Conservation (phyloP, 495 filamentous ascomycete genomes). For the Beverwykella pulmonaria region DNA sequence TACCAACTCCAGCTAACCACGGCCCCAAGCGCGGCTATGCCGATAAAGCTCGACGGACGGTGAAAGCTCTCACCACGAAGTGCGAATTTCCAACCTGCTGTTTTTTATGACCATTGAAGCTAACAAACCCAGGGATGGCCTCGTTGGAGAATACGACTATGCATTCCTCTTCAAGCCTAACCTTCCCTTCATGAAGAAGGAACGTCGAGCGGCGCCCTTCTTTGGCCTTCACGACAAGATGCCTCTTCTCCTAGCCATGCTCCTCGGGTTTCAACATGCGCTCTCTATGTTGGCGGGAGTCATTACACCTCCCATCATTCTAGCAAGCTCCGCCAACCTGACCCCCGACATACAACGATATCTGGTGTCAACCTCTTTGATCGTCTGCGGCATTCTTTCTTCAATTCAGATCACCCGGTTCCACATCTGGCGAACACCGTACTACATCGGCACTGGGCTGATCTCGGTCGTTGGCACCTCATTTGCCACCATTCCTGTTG, state of each 20-base stretch:
- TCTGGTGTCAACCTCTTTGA: slow-evolving; percentile 85
- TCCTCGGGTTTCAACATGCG: slow-evolving; percentile 73
- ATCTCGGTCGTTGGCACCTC: slow-evolving; percentile 90
- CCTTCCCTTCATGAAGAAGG: slow-evolving; percentile 77
- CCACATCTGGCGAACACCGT: slow-evolving; percentile 75
- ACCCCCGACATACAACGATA: slow-evolving; percentile 65
- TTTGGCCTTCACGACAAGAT: slow-evolving; percentile 85
- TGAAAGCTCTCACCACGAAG: slow-evolving; percentile 43
- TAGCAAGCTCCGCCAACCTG: slow-evolving; percentile 73
- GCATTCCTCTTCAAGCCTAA: slow-evolving; percentile 75
- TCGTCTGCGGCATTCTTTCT: slow-evolving; percentile 80
- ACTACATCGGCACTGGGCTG: slow-evolving; percentile 84
- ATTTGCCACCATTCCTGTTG: slow-evolving; percentile 85
- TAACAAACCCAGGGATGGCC: slow-evolving; percentile 59
- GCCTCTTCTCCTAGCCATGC: slow-evolving; percentile 74
- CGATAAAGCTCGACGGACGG: slow-evolving; percentile 33
- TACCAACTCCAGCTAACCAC: slow-evolving; percentile 40
- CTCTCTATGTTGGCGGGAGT: slow-evolving; percentile 66
- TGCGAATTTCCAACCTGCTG: slow-evolving; percentile 12
- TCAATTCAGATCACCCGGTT: slow-evolving; percentile 84
- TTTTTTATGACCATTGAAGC: slow-evolving; percentile 1
- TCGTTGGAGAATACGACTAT: slow-evolving; percentile 88
- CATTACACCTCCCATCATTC: slow-evolving; percentile 80
- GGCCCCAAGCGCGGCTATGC: slow-evolving; percentile 31
- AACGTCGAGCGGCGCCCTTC: slow-evolving; percentile 69